Evolutionary conservation across 192 early-diverging fungal species (phyloP), one percentile per base, ranked within the genome.

Genomic region (Coemansia sp.): DNA sequence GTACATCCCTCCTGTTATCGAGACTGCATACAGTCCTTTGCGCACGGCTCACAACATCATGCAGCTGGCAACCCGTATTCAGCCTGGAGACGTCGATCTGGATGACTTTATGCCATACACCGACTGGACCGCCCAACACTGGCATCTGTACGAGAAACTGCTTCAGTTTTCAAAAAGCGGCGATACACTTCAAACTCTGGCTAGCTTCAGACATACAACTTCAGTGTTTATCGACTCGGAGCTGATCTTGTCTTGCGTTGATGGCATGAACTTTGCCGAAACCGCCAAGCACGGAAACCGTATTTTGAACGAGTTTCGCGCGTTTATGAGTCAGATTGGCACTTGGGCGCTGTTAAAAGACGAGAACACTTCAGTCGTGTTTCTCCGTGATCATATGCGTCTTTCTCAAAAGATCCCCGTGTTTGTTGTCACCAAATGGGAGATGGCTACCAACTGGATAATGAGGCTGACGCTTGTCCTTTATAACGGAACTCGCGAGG

Each of bases 271-370:
- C 71, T 73, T 80, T 54, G 59, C 60, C 13, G 67, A 70, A 34
- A 61, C 65, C 11, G 63, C 71, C 9, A 67, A 53, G 51, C 62
- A 64, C 12, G 77, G 70, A 0, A 61, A 59, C 37, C 64, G 57
- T 23, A 62, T 73, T 14, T 41, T 80, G 58, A 57, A 46, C 61
- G 71, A 73, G 43, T 74, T 80, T 33, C 71, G 77, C 14, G 71
- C 70, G 10, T 61, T 71, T 37, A 64, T 80, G 21, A 70, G 70
- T 27, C 62, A 70, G 44, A 42, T 53, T 4, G 77, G 71, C 23
- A 74, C 70, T 5, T 80, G 77, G 77, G 77, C 67, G 23, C 55
- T 74, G 55, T 50, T 73, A n/a, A 64, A 61, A 45, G 67, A 73
- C 39, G 43, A 65, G 18, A 56, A 34, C 13, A 47, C 45, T 19